A percentile compares a stretch with the other conserved stretches of the same genome.
Conservation (phyloP, 2,329 filamentous ascomycete species). For the Myriosclerotinia duriaeana region DNA sequence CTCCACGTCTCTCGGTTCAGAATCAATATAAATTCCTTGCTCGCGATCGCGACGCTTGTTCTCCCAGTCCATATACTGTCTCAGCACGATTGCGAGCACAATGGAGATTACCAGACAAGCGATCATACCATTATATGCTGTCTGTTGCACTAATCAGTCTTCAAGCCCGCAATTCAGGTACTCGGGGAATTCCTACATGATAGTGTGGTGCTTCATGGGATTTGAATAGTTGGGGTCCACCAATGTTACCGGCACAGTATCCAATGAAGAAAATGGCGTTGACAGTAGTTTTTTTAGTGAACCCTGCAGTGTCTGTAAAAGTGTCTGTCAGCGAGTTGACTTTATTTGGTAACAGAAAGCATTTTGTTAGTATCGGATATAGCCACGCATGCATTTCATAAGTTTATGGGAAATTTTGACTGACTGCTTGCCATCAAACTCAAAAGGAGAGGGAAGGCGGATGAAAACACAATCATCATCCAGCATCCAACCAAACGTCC, state of each 20-base stretch:
- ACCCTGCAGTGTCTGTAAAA: constrained; percentile 12
- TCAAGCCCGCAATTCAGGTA: constrained; percentile 32
- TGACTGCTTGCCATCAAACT: constrained; percentile 56
- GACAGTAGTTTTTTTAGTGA: constrained; percentile 19
- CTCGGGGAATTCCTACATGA: constrained; percentile 54
- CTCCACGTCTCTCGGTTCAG: constrained; percentile 22
- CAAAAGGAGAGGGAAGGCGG: constrained; percentile 32
- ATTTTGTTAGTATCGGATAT: not conserved
- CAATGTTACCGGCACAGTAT: constrained; percentile 21
- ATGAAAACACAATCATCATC: constrained; percentile 64
- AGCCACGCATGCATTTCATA: not conserved
- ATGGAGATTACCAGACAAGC: constrained; percentile 19
- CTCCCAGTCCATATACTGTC: constrained; percentile 30
- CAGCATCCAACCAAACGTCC: constrained; percentile 50
- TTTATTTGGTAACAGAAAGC: not conserved
- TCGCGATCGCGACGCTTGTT: constrained; percentile 28
- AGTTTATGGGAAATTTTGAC: not conserved
- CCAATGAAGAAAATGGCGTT: constrained; percentile 21
- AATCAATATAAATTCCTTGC: constrained; percentile 27
- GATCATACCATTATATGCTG: constrained; percentile 21
- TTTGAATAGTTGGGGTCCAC: constrained; percentile 19
- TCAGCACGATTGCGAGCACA: constrained; percentile 17
- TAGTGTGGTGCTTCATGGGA: constrained; percentile 11
- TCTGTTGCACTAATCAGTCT: constrained; percentile 55
- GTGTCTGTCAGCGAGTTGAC: not conserved